Conservation (phyloP, 164 flowering plant species). For the Stephania cephalantha region DNA sequence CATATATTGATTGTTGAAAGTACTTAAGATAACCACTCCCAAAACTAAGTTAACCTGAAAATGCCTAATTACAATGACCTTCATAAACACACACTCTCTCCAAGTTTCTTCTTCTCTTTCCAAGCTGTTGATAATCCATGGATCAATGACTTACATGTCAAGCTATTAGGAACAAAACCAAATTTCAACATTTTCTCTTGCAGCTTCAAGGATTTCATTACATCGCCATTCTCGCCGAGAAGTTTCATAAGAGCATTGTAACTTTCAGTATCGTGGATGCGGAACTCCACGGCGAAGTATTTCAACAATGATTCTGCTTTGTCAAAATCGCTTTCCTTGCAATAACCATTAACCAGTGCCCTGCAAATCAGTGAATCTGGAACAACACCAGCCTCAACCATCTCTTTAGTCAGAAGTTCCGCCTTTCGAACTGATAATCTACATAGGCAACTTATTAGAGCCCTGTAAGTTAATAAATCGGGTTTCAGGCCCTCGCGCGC, state of each 20-base stretch:
- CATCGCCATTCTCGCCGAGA: slow-evolving; percentile 39
- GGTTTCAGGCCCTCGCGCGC: slow-evolving; percentile 30
- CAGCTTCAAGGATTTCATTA: slow-evolving; percentile 41
- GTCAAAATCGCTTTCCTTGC: slow-evolving; percentile 36
- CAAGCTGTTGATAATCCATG: slow-evolving; percentile 41
- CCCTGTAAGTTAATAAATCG: slow-evolving; percentile 33
- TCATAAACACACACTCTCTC: background rate
- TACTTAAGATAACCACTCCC: background rate
- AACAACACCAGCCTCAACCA: slow-evolving; percentile 43
- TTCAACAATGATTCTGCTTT: slow-evolving; percentile 56
- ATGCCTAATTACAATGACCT: slow-evolving; percentile 2
- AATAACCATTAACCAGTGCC: slow-evolving; percentile 52
- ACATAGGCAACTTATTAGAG: slow-evolving; percentile 57
- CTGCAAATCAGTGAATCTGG: slow-evolving; percentile 53
- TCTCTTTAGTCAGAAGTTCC: slow-evolving; percentile 49
- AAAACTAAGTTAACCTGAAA: background rate
- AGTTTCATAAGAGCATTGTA: slow-evolving; percentile 44
- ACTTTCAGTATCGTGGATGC: slow-evolving; percentile 45
- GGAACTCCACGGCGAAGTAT: slow-evolving; percentile 46
- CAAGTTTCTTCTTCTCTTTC: slow-evolving; percentile 11
- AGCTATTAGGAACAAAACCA: slow-evolving; percentile 57
- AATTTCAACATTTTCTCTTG: slow-evolving; percentile 60
- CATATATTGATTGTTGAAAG: background rate
- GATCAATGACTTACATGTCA: slow-evolving; percentile 60
- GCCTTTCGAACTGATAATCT: slow-evolving; percentile 38